These are phyloP conservation scores for Hymenoscyphus linearis DNA, from an alignment of 2,329 filamentous ascomycete genomes.

Conservation along the genomic window DNA sequence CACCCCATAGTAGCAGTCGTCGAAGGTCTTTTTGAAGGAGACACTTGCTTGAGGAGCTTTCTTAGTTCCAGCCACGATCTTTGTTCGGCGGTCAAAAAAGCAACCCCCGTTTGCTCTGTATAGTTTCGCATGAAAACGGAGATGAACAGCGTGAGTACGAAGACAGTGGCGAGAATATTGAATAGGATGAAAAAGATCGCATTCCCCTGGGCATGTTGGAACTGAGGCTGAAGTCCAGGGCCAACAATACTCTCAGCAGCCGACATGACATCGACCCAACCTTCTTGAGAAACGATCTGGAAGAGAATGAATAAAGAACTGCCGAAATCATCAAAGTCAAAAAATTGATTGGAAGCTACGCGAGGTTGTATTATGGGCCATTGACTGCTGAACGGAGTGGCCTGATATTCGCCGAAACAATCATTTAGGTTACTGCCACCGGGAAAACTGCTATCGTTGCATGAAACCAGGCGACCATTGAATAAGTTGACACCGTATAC, in stretches of 20 bases:
- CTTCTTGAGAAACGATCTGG: constrained; percentile 97
- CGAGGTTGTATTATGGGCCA: constrained; percentile 85
- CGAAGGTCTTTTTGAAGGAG: constrained; percentile 87
- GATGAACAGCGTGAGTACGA: constrained; percentile 94
- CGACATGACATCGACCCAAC: constrained; percentile 93
- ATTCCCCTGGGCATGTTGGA: constrained; percentile 71
- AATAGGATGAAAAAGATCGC: constrained; percentile 93
- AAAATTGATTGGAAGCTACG: constrained; percentile 74
- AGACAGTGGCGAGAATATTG: constrained; percentile 93
- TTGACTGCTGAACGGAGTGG: constrained; percentile 62
- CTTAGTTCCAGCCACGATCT: constrained; percentile 93
- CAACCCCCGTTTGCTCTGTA: constrained; percentile 95
- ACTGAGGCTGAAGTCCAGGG: constrained; percentile 64
- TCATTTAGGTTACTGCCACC: constrained; percentile 53
- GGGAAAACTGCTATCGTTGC: constrained; percentile 60
- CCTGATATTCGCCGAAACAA: constrained; percentile 80
- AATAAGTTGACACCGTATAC: constrained; percentile 95
- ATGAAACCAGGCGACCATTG: constrained; percentile 70
- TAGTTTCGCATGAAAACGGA: constrained; percentile 99
- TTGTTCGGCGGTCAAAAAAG: constrained; percentile 91
- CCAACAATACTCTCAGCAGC: constrained; percentile 77
- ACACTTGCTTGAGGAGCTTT: constrained; percentile 87
- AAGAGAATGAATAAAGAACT: constrained; percentile 92
- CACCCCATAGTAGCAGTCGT: constrained; percentile 70
- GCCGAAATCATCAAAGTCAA: constrained; percentile 93